These are phyloP conservation scores for Plasmodium coatneyi DNA, from an alignment of 169 alveolate genomes.

Conservation along the genomic window DNA sequence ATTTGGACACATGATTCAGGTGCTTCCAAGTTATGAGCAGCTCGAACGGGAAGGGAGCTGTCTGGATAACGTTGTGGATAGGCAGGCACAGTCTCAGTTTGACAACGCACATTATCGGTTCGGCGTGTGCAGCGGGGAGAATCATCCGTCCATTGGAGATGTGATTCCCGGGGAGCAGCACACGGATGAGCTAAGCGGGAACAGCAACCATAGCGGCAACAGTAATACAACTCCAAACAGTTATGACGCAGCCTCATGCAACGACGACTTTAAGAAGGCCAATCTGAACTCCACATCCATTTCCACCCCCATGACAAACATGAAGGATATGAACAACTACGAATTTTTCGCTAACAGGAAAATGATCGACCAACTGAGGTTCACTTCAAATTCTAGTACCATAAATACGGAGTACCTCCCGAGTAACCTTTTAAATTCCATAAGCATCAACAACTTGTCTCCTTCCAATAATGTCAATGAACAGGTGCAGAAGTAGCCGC, in stretches of 20 bases:
- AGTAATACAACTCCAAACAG: not conserved
- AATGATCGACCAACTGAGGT: slow-evolving; percentile 35
- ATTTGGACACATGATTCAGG: not conserved
- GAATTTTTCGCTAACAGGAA: slow-evolving; percentile 15
- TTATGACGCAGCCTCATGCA: slow-evolving; percentile 1
- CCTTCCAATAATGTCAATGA: slow-evolving; percentile 33
- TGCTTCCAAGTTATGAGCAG: not conserved
- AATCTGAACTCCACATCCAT: not conserved
- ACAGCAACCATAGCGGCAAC: not conserved
- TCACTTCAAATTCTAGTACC: slow-evolving; percentile 59
- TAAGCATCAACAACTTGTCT: slow-evolving; percentile 20
- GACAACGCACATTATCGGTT: slow-evolving; percentile 16
- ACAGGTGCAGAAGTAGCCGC: not conserved
- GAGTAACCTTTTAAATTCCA: slow-evolving; percentile 35
- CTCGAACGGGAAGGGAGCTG: slow-evolving; percentile 19
- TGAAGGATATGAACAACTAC: slow-evolving; percentile 26
- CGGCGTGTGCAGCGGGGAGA: not conserved
- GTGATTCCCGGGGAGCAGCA: not conserved
- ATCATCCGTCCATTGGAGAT: not conserved
- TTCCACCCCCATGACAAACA: not conserved
- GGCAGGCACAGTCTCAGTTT: slow-evolving; percentile 35
- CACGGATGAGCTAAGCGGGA: not conserved
- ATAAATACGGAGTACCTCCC: slow-evolving; percentile 46
- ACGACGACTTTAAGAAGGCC: not conserved
- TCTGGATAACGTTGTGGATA: slow-evolving; percentile 29